Evolutionary conservation across 2,329 filamentous ascomycete species (phyloP).

Genomic region (Colletotrichum cuscutae): DNA sequence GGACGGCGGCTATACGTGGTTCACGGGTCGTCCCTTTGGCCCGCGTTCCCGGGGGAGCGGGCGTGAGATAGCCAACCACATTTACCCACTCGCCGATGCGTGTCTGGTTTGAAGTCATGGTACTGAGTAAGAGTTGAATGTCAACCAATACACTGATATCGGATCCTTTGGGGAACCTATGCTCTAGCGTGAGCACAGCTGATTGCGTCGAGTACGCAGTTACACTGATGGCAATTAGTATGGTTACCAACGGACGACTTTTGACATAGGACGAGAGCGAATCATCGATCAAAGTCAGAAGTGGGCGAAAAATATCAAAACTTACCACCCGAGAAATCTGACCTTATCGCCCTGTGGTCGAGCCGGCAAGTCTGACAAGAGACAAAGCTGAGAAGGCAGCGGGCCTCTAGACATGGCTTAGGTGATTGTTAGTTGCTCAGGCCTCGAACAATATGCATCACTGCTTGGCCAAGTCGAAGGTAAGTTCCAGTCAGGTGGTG

Average conservation of each 20-base stretch:
- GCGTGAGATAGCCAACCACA: slow-evolving; percentile 81
- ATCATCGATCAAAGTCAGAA: slow-evolving; percentile 1
- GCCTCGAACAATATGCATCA: not conserved
- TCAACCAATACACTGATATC: slow-evolving; percentile 70
- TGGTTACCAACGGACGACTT: not conserved
- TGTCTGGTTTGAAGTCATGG: slow-evolving; percentile 70
- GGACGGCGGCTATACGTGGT: slow-evolving; percentile 59
- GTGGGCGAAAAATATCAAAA: slow-evolving; percentile 7
- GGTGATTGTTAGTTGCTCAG: not conserved
- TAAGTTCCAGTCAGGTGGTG: too few species aligned
- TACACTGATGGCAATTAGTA: slow-evolving; percentile 54
- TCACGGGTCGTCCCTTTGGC: slow-evolving; percentile 26
- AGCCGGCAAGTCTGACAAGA: slow-evolving; percentile 69
- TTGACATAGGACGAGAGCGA: not conserved
- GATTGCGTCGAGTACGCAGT: slow-evolving; percentile 60
- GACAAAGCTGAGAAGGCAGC: slow-evolving; percentile 71
- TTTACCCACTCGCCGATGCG: slow-evolving; percentile 89
- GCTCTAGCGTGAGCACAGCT: slow-evolving; percentile 74
- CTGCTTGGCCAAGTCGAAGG: not conserved
- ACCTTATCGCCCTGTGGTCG: slow-evolving; percentile 77
- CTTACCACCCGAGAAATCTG: slow-evolving; percentile 89
- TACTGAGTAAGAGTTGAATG: slow-evolving; percentile 75
- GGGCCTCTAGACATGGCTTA: slow-evolving; percentile 66
- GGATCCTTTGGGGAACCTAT: slow-evolving; percentile 66
- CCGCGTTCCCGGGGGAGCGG: slow-evolving; percentile 28